These are phyloP conservation scores for Skeletonema menzelii DNA, from an alignment of 108 stramenopile genomes.

Conservation along the genomic window DNA sequence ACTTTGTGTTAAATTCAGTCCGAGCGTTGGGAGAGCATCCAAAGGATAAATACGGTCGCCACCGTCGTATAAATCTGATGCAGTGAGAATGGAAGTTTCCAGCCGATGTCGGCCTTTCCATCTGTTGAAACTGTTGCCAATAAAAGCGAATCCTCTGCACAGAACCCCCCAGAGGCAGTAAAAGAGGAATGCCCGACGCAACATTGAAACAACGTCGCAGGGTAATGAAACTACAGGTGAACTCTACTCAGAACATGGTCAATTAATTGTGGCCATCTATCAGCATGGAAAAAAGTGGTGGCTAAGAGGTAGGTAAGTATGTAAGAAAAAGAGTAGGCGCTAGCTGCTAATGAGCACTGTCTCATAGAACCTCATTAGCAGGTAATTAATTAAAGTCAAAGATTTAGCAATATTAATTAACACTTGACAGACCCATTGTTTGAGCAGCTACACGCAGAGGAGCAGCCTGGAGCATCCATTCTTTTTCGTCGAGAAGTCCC, in stretches of 20 bases:
- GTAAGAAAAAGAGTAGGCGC: too few relatives aligned
- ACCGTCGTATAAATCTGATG: background rate
- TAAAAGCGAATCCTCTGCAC: background rate
- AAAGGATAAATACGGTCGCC: constrained; percentile 16
- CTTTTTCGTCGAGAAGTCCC: constrained; percentile 53
- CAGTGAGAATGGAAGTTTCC: background rate
- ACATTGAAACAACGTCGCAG: background rate
- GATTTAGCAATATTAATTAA: background rate
- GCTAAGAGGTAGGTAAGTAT: background rate
- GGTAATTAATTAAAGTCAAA: background rate
- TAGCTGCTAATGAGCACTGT: too few relatives aligned
- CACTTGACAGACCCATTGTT: constrained; percentile 12
- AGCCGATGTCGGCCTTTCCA: background rate
- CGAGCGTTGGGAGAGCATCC: constrained; percentile 10
- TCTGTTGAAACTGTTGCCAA: background rate
- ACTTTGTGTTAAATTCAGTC: constrained; percentile 15
- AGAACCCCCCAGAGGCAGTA: background rate
- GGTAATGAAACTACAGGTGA: too few relatives aligned
- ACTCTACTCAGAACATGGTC: too few relatives aligned
- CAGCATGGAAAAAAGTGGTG: too few relatives aligned
- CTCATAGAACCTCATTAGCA: too few relatives aligned
- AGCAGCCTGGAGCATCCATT: constrained; percentile 53
- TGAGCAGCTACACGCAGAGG: constrained; percentile 65
- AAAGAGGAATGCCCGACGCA: background rate
- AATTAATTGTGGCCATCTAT: too few relatives aligned